Evolutionary conservation across 2,329 filamentous ascomycete species (phyloP).

Genomic region (Phaeomoniella chlamydospora): DNA sequence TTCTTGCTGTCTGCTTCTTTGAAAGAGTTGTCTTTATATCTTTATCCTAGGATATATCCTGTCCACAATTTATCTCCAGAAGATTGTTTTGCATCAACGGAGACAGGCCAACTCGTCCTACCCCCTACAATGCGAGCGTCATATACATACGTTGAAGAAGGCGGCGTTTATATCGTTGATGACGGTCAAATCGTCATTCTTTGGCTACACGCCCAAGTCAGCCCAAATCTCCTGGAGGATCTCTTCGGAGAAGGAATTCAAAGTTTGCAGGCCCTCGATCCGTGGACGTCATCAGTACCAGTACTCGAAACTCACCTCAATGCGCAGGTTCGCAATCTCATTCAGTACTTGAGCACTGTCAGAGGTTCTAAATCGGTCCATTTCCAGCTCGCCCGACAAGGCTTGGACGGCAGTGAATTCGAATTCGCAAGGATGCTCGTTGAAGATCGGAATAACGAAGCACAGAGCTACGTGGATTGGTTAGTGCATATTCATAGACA

Average conservation of each 20-base stretch:
- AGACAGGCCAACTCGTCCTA: constrained; percentile 75
- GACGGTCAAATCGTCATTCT: constrained; percentile 85
- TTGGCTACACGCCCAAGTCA: constrained; percentile 87
- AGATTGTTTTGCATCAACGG: constrained; percentile 80
- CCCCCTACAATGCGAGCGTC: constrained; percentile 68
- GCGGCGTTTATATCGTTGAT: constrained; percentile 86
- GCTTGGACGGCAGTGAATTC: constrained; percentile 86
- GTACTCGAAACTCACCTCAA: constrained; percentile 84
- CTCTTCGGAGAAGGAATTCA: constrained; percentile 69
- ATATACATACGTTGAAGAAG: constrained; percentile 78
- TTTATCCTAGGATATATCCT: constrained; percentile 87
- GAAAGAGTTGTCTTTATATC: constrained; percentile 73
- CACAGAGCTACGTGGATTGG: constrained; percentile 97
- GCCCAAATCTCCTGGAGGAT: constrained; percentile 78
- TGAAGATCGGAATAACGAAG: constrained; percentile 94
- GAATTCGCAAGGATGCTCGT: constrained; percentile 86
- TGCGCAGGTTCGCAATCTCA: constrained; percentile 82
- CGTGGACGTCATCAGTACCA: constrained; percentile 66
- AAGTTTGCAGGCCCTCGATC: constrained; percentile 61
- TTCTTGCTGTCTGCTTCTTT: constrained; percentile 81
- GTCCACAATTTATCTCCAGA: constrained; percentile 77
- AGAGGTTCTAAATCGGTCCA: constrained; percentile 79
- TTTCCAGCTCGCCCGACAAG: constrained; percentile 81
- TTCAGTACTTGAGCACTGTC: constrained; percentile 69
- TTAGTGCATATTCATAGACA: constrained; percentile 86